Percentiles rank a stretch among this genome's conserved stretches.
Conservation (phyloP, 1,284 basidiomycete species). For the Inonotus hispidus region DNA sequence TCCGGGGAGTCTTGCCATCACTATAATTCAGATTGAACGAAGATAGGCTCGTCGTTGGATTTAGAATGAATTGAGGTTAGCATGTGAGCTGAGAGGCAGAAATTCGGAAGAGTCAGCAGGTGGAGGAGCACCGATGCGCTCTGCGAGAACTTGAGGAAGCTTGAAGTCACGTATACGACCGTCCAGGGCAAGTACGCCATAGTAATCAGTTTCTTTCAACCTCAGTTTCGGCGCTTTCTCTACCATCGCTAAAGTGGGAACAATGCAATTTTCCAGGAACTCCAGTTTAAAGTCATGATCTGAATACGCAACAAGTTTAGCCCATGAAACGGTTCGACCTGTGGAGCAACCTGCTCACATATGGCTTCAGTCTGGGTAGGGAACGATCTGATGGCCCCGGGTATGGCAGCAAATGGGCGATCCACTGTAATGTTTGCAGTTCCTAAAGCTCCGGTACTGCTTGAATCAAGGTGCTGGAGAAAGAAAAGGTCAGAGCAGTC, state of each 20-base stretch:
- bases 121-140: neutral
- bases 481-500: neutral
- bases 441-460: neutral
- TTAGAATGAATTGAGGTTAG: neutral
- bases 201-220: neutral
- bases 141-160: neutral
- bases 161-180: constrained; percentile 4
- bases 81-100: neutral
- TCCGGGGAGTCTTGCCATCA: neutral
- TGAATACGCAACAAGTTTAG: neutral
- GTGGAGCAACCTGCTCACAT: neutral
- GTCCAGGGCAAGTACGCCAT: constrained; percentile 2
- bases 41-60: neutral
- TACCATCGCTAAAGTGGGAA: neutral
- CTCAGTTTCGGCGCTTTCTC: neutral
- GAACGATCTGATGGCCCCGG: neutral
- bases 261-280: constrained; percentile 5
- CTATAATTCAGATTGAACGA: neutral
- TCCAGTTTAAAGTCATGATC: constrained; percentile 9
- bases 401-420: neutral
- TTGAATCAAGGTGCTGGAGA: neutral
- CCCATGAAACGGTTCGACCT: neutral
- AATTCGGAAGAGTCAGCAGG: neutral
- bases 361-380: neutral
- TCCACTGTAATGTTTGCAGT: neutral